A percentile compares a stretch with the other conserved stretches of the same genome.
Evolutionary conservation across 2,329 filamentous ascomycete genomes (phyloP).

Genomic region (Chaetoscypha palmicola): DNA sequence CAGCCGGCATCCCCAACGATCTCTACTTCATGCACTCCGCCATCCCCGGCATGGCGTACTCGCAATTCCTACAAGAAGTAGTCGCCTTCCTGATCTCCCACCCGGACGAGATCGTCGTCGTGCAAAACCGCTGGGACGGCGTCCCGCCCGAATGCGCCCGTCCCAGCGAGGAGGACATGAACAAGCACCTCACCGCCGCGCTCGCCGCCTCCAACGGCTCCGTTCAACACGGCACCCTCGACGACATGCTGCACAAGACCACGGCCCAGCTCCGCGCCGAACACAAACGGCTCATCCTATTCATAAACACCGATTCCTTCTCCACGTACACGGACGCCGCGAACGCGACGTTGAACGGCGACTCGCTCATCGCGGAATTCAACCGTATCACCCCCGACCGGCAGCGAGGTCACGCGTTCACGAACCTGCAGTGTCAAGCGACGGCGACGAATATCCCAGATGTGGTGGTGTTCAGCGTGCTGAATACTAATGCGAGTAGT

Average conservation of each 20-base stretch:
- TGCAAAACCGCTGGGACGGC: conserved; percentile 45
- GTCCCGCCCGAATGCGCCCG: conserved; percentile 40
- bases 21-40: conserved; percentile 45
- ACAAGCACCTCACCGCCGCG: conserved; percentile 33
- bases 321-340: conserved; percentile 37
- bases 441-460: conserved; percentile 43
- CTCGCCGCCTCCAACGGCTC: conserved; percentile 26
- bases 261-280: conserved; percentile 33
- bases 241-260: conserved; percentile 30
- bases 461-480: conserved; percentile 39
- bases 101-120: conserved; percentile 39
- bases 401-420: conserved; percentile 33
- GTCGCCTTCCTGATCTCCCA: conserved; percentile 37
- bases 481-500: conserved; percentile 38
- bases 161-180: conserved; percentile 37
- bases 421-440: conserved; percentile 43
- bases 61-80: conserved; percentile 36
- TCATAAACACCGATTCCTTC: conserved; percentile 34
- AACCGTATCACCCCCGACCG: conserved; percentile 30
- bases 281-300: conserved; percentile 34
- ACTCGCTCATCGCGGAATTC: conserved; percentile 34
- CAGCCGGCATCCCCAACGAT: conserved; percentile 36
- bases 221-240: conserved; percentile 26
- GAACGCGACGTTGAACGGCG: conserved; percentile 36
- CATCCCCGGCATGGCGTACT: conserved; percentile 44